phyloP scores from a whole-genome alignment of 2,329 filamentous ascomycete species.

The Arachnomyces sp. region DNA sequence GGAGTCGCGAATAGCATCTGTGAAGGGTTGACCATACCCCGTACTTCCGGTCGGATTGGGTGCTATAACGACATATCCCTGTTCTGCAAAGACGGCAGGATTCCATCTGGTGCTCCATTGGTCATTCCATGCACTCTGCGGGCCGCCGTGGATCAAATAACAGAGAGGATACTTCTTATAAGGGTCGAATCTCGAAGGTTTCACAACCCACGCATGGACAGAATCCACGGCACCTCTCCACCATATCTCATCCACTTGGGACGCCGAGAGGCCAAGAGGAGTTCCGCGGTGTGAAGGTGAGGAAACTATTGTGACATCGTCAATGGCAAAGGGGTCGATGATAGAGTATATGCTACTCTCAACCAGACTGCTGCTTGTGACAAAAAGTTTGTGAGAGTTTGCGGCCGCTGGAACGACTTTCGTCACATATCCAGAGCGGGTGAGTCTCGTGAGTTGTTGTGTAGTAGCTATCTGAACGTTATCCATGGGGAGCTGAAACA shows the following conservation, averaged over 20 bases:
- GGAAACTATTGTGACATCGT: slow-evolving; percentile 27
- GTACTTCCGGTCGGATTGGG: slow-evolving; percentile 54
- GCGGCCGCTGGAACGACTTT: slow-evolving; percentile 29
- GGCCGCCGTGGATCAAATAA: slow-evolving; percentile 49
- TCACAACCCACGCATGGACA: slow-evolving; percentile 41
- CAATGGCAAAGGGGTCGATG: slow-evolving; percentile 27
- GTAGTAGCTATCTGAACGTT: slow-evolving; percentile 23
- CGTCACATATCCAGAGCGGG: slow-evolving; percentile 34
- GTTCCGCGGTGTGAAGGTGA: slow-evolving; percentile 30
- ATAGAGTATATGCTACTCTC: slow-evolving; percentile 39
- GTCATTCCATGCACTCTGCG: slow-evolving; percentile 46
- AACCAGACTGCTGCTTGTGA: slow-evolving; percentile 37
- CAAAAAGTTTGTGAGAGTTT: slow-evolving; percentile 30
- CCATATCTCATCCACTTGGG: slow-evolving; percentile 40
- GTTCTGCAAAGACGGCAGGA: slow-evolving; percentile 50
- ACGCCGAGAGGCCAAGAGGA: slow-evolving; percentile 33
- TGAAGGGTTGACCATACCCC: slow-evolving; percentile 50
- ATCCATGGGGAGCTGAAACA: slow-evolving; percentile 32
- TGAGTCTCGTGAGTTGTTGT: slow-evolving; percentile 29
- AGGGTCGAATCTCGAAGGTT: slow-evolving; percentile 39
- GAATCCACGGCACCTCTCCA: slow-evolving; percentile 38
- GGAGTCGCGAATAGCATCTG: slow-evolving; percentile 43
- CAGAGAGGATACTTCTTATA: slow-evolving; percentile 46
- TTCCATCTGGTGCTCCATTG: slow-evolving; percentile 51
- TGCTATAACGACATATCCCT: slow-evolving; percentile 53